phyloP scores from a whole-genome alignment of 2,329 filamentous ascomycete species.

The Triangularia verruculosa region DNA sequence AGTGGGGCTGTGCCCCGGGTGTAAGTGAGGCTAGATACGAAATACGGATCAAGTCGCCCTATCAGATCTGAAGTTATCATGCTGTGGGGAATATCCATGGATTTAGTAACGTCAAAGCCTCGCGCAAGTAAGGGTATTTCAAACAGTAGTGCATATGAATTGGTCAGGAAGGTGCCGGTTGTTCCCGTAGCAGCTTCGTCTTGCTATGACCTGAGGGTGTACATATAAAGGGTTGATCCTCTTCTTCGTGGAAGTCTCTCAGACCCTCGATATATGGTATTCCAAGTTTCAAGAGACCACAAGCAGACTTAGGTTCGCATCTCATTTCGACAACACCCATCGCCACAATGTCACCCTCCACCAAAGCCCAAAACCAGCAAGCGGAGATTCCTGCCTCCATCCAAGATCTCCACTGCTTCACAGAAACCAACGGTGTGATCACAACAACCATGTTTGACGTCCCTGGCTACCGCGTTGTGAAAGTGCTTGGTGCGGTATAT shows the following conservation, averaged over 20 bases:
- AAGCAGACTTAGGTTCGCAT: neutral
- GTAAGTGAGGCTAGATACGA: neutral
- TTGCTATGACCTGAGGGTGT: neutral
- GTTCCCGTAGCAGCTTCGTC: neutral
- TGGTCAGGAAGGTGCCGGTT: neutral
- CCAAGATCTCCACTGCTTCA: slow-evolving; percentile 54
- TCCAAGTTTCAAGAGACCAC: neutral
- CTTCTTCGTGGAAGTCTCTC: neutral
- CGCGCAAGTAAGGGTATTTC: neutral
- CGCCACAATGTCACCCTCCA: slow-evolving; percentile 18
- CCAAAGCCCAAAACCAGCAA: slow-evolving; percentile 11
- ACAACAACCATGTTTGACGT: slow-evolving; percentile 63
- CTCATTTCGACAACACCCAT: neutral
- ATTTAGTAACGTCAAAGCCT: neutral
- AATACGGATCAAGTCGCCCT: neutral
- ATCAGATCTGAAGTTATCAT: neutral
- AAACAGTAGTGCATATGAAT: neutral
- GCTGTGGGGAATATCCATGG: neutral
- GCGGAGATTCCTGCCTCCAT: slow-evolving; percentile 27
- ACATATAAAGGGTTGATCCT: neutral
- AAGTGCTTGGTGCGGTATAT: slow-evolving; percentile 54
- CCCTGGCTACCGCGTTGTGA: slow-evolving; percentile 57
- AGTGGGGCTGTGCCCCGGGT: neutral
- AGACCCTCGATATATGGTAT: neutral
- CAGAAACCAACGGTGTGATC: slow-evolving; percentile 59